These are phyloP conservation scores for Chloranthus sessilifolius DNA, from an alignment of 164 flowering plant genomes.

Conservation along the genomic window DNA sequence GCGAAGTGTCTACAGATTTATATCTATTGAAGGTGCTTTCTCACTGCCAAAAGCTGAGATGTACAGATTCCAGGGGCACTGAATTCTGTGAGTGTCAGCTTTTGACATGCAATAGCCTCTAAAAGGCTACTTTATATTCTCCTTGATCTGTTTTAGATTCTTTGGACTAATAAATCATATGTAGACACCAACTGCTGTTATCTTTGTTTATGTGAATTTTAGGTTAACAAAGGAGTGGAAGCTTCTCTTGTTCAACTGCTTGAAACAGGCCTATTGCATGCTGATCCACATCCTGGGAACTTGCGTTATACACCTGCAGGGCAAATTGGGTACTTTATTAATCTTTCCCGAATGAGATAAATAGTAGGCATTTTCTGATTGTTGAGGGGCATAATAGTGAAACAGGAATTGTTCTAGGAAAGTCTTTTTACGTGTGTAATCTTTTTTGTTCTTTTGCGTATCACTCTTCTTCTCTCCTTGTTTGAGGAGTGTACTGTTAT, in stretches of 20 bases:
- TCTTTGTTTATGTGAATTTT: conserved; percentile 7
- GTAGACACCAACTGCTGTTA: neutral
- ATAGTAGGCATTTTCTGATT: no score
- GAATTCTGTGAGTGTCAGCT: no score
- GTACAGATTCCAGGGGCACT: neutral
- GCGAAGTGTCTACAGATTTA: no score
- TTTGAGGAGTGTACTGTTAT: neutral
- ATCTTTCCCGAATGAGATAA: no score
- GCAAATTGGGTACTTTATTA: conserved; percentile 61
- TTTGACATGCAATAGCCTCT: no score
- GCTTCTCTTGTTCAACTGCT: conserved; percentile 88
- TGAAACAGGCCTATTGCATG: conserved; percentile 95
- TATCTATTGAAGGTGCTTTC: no score
- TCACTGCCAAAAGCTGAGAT: no score
- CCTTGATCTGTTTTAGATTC: neutral
- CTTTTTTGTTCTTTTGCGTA: no score
- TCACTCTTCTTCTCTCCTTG: no score
- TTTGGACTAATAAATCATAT: neutral
- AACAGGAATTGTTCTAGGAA: no score
- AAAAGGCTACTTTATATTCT: neutral
- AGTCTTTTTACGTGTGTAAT: no score
- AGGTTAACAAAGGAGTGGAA: conserved; percentile 96
- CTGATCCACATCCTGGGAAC: conserved; percentile 98
- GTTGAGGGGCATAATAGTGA: no score
- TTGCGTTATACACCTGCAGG: conserved; percentile 71